Evolutionary conservation across 345 rosid species (phyloP).

Genomic region (Clausena lansium): DNA sequence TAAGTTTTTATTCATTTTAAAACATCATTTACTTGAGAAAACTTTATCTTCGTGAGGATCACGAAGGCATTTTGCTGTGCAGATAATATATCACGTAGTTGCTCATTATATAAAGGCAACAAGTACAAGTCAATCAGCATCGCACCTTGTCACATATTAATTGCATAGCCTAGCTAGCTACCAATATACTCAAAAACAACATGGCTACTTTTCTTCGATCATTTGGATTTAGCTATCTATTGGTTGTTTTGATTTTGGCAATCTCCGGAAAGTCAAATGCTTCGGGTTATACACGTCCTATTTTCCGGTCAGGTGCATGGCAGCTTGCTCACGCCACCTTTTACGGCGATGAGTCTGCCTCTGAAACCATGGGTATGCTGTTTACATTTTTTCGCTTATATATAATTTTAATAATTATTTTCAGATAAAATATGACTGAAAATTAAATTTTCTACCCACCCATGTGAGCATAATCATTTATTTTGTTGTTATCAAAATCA

Average conservation of each 20-base stretch:
- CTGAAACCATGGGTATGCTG: constrained; percentile 61
- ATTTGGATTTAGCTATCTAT: constrained; percentile 40
- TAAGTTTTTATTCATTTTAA: background rate
- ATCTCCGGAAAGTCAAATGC: constrained; percentile 17
- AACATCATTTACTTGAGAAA: background rate
- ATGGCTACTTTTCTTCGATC: constrained; percentile 32
- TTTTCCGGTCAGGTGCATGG: constrained; percentile 54
- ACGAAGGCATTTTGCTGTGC: constrained; percentile 24
- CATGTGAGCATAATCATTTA: too few species aligned
- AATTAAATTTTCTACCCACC: too few species aligned
- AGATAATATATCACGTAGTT: background rate
- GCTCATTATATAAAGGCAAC: constrained; percentile 1
- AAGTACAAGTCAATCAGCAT: background rate
- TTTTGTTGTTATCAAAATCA: too few species aligned
- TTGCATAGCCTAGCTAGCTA: background rate
- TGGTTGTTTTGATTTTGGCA: constrained; percentile 20
- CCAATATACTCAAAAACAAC: background rate
- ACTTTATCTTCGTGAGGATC: constrained; percentile 36
- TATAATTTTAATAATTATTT: too few species aligned
- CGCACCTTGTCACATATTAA: background rate
- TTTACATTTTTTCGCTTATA: too few species aligned
- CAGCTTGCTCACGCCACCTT: constrained; percentile 61
- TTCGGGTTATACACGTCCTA: constrained; percentile 12
- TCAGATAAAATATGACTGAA: too few species aligned
- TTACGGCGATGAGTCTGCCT: constrained; percentile 66